A percentile compares a stretch with the other conserved stretches of the same genome.
These are phyloP conservation scores for Puccinia coronata DNA, from an alignment of 1,284 basidiomycete genomes.

Conservation along the genomic window DNA sequence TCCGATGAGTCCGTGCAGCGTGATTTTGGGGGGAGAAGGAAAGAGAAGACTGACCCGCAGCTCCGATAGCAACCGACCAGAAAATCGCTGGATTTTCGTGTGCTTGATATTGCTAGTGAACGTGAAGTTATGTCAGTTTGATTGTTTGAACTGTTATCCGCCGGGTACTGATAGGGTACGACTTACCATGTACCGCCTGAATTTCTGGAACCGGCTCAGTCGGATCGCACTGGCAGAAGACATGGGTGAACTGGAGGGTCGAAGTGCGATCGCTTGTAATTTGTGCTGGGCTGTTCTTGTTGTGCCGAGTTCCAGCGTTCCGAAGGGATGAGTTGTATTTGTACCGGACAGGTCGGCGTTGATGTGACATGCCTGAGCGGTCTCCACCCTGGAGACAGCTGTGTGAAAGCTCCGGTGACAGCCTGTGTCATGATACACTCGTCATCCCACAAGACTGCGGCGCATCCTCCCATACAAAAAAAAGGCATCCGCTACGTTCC, in stretches of 20 bases:
- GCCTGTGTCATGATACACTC: background rate
- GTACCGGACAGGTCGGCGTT: background rate
- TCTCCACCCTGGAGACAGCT: no score
- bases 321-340: background rate
- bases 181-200: conserved; percentile 6
- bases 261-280: no score
- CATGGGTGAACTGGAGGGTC: background rate
- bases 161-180: background rate
- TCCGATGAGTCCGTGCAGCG: background rate
- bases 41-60: conserved; percentile 3
- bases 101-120: conserved; percentile 39
- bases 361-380: background rate
- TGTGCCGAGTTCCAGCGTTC: background rate
- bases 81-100: conserved; percentile 47
- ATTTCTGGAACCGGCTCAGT: conserved; percentile 15
- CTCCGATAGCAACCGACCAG: conserved; percentile 39
- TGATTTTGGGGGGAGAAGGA: background rate
- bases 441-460: conserved; percentile 11
- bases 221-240: background rate
- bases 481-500: background rate
- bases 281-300: background rate
- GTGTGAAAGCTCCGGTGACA: background rate
- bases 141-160: background rate
- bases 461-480: background rate
- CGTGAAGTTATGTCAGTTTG: background rate